Conservation (phyloP, 345 rosid genomes). For the Eucalyptus pauciflora region DNA sequence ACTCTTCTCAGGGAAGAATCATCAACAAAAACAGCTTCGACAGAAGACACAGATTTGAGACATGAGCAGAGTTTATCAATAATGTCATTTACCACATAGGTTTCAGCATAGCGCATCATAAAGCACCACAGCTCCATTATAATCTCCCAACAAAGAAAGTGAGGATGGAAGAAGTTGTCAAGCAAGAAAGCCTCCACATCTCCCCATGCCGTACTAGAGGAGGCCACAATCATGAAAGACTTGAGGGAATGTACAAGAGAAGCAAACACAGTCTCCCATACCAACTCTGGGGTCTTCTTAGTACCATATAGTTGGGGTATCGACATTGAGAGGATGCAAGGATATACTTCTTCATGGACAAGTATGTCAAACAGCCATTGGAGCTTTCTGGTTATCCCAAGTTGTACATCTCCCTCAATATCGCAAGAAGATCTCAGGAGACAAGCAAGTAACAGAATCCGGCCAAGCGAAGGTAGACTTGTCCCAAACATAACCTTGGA, state of each 20-base stretch:
- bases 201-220: slow-evolving; percentile 56
- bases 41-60: slow-evolving; percentile 37
- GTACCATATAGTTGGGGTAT: slow-evolving; percentile 46
- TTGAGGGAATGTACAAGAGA: slow-evolving; percentile 55
- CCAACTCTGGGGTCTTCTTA: slow-evolving; percentile 29
- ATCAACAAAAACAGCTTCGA: slow-evolving; percentile 37
- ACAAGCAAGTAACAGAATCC: slow-evolving; percentile 37
- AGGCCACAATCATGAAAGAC: slow-evolving; percentile 51
- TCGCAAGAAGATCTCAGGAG: slow-evolving; percentile 44
- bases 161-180: slow-evolving; percentile 78
- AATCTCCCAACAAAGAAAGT: slow-evolving; percentile 73
- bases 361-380: slow-evolving; percentile 53
- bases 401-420: slow-evolving; percentile 37
- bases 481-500: slow-evolving; percentile 22
- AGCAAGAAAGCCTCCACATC: slow-evolving; percentile 53
- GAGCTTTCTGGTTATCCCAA: slow-evolving; percentile 42
- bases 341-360: slow-evolving; percentile 51
- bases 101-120: slow-evolving; percentile 50
- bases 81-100: slow-evolving; percentile 25
- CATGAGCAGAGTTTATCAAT: slow-evolving; percentile 37
- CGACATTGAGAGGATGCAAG: slow-evolving; percentile 50
- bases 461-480: slow-evolving; percentile 31
- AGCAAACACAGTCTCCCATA: slow-evolving; percentile 66
- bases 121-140: slow-evolving; percentile 85
- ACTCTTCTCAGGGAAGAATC: slow-evolving; percentile 61